These are phyloP conservation scores for Leccinum obscurum DNA, from an alignment of 768 basidiomycete species.

Conservation along the genomic window DNA sequence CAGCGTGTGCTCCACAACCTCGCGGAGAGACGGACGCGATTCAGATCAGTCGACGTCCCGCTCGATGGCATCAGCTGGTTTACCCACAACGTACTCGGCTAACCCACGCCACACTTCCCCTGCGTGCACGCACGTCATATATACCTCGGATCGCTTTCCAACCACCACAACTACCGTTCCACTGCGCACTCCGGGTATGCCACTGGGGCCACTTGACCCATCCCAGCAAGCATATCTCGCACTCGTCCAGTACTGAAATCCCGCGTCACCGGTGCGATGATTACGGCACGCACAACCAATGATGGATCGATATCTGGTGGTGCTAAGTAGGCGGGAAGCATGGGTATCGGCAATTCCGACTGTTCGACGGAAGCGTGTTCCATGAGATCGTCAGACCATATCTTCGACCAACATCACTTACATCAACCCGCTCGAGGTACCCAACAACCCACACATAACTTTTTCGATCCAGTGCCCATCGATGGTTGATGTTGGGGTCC, in stretches of 20 bases:
- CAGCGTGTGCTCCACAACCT: constrained; percentile 32
- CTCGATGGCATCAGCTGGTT: constrained; percentile 10
- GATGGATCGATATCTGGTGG: constrained; percentile 42
- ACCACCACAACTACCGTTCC: background rate
- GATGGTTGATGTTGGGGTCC: constrained; percentile 13
- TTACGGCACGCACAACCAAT: constrained; percentile 54
- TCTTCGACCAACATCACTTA: constrained; percentile 30
- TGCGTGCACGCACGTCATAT: constrained; percentile 20
- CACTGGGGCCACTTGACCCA: constrained; percentile 22
- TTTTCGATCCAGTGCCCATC: constrained; percentile 57
- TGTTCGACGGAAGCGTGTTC: constrained; percentile 22
- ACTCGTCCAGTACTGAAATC: constrained; percentile 43
- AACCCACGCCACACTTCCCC: constrained; percentile 23
- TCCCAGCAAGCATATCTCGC: constrained; percentile 22
- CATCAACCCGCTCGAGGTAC: constrained; percentile 51
- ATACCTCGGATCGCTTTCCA: constrained; percentile 20
- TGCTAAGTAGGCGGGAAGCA: constrained; percentile 41
- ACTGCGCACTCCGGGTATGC: constrained; percentile 23
- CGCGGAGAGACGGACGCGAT: constrained; percentile 19
- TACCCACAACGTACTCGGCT: constrained; percentile 31
- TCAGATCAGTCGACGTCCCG: constrained; percentile 16
- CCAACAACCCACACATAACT: constrained; percentile 56
- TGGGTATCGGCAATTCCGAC: constrained; percentile 43
- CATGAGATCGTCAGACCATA: constrained; percentile 16
- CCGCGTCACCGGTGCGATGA: constrained; percentile 43